A percentile compares a stretch with the other conserved stretches of the same genome.
Conservation (phyloP, 352 stramenopile species). For the Blastocystis sp. region DNA sequence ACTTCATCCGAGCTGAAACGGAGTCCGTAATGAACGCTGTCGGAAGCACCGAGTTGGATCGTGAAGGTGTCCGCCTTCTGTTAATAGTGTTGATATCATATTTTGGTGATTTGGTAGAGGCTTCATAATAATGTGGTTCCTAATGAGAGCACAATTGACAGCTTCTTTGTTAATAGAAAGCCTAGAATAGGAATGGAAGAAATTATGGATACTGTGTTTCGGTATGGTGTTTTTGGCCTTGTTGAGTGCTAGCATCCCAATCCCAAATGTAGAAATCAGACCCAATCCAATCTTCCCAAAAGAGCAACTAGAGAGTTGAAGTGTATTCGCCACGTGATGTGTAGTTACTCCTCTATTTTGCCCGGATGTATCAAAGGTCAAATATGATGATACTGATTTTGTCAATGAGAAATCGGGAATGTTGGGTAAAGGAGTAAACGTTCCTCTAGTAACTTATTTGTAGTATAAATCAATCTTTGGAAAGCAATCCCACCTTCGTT, state of each 20-base stretch:
- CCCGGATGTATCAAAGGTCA: background rate
- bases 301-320: constrained; percentile 17
- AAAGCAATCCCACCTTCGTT: background rate
- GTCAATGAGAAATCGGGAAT: constrained; percentile 1
- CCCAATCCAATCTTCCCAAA: constrained; percentile 18
- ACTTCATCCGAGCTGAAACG: constrained; percentile 5
- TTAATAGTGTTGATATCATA: background rate
- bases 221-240: background rate
- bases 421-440: background rate
- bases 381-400: constrained; percentile 50
- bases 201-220: constrained; percentile 21
- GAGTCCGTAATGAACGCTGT: constrained; percentile 20
- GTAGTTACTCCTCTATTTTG: background rate
- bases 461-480: constrained; percentile 47
- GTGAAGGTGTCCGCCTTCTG: constrained; percentile 14
- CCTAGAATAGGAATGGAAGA: background rate
- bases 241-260: background rate
- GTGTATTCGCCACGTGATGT: background rate
- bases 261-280: constrained; percentile 28
- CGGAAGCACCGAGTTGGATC: background rate
- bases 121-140: constrained; percentile 26
- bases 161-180: constrained; percentile 29
- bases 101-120: background rate
- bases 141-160: constrained; percentile 8
- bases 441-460: background rate